Conservation (phyloP, 1,139 yeast species). For the Taphrina sp. region DNA sequence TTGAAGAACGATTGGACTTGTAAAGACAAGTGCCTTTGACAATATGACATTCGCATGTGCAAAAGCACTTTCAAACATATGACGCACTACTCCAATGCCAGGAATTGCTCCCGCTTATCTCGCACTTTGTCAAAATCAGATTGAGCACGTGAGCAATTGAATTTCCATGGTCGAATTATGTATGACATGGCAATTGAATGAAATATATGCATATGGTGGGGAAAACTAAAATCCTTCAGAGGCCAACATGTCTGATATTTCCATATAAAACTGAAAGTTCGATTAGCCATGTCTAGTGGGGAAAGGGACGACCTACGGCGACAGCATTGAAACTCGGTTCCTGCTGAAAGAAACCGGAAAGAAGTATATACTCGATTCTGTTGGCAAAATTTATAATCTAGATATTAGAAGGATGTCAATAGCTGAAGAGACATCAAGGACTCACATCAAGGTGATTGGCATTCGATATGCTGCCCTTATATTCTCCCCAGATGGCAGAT, state of each 20-base stretch:
- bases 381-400: conserved; percentile 56
- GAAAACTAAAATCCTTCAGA: conserved; percentile 61
- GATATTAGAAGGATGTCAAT: conserved; percentile 10
- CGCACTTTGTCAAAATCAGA: too few species aligned
- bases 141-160: too few species aligned
- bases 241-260: conserved; percentile 68
- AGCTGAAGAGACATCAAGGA: conserved; percentile 51
- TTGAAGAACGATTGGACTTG: too few species aligned
- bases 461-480: conserved; percentile 69
- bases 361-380: conserved; percentile 47
- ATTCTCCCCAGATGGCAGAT: conserved; percentile 80
- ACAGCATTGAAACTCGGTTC: conserved; percentile 64
- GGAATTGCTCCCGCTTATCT: too few species aligned
- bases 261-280: conserved; percentile 56
- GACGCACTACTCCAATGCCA: too few species aligned
- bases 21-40: too few species aligned
- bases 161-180: too few species aligned
- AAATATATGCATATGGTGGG: too few species aligned
- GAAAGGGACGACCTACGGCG: conserved; percentile 44
- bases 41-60: too few species aligned
- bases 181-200: too few species aligned
- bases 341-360: conserved; percentile 38
- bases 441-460: conserved; percentile 77
- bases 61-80: too few species aligned
- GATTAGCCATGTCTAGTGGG: background rate